Evolutionary conservation across 225 moss, liverwort and hornwort genomes (phyloP).

Genomic region (Physcomitrium patens): DNA sequence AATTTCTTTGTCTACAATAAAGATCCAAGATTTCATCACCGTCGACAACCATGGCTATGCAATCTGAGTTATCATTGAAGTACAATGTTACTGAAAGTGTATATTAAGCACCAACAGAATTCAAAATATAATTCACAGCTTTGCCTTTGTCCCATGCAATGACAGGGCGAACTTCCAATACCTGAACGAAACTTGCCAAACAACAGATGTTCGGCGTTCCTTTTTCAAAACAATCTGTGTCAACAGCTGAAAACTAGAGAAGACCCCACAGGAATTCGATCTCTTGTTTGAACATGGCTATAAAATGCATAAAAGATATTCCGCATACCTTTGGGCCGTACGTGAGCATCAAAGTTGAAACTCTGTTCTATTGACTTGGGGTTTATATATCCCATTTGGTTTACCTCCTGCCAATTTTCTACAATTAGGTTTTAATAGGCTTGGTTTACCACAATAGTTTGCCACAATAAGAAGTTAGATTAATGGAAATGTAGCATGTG

Average conservation of each 20-base stretch:
- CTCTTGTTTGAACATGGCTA: background rate
- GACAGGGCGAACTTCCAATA: constrained; percentile 83
- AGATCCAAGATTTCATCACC: background rate
- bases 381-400: too few relatives aligned
- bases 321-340: constrained; percentile 54
- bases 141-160: constrained; percentile 94
- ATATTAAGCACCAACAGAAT: constrained; percentile 64
- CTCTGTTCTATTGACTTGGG: too few relatives aligned
- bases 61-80: background rate
- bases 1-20: background rate
- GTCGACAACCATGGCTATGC: background rate
- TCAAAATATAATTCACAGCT: constrained; percentile 80
- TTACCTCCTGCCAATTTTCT: too few relatives aligned
- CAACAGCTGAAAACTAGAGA: background rate
- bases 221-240: background rate
- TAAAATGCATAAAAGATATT: background rate
- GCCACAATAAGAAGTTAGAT: background rate
- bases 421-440: too few relatives aligned
- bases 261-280: background rate
- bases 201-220: background rate
- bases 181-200: constrained; percentile 40
- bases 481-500: background rate
- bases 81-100: background rate
- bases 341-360: constrained; percentile 67
- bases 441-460: too few relatives aligned